A percentile compares a stretch with the other conserved stretches of the same genome.
These are phyloP conservation scores for Hymenochaete sp. DNA, from an alignment of 1,284 basidiomycete genomes.

Conservation along the genomic window DNA sequence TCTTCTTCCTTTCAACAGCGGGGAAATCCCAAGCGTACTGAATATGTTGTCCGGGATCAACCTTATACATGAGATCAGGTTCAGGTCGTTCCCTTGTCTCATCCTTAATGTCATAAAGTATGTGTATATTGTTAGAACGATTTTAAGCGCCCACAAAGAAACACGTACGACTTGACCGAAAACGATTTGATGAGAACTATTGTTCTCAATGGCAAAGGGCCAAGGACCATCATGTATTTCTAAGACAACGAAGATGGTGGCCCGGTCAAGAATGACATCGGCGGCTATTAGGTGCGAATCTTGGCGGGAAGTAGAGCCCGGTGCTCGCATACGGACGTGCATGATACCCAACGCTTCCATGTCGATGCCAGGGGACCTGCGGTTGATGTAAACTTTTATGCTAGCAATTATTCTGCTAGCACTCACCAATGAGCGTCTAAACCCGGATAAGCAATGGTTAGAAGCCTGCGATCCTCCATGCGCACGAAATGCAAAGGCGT, in stretches of 20 bases:
- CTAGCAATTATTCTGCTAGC: slow-evolving; percentile 2
- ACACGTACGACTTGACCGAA: slow-evolving; percentile 69
- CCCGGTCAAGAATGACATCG: slow-evolving; percentile 79
- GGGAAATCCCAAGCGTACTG: slow-evolving; percentile 96
- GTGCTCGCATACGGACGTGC: slow-evolving; percentile 60
- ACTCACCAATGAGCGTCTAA: slow-evolving; percentile 78
- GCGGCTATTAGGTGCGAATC: slow-evolving; percentile 63
- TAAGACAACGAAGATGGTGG: slow-evolving; percentile 84
- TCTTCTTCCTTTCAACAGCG: slow-evolving; percentile 75
- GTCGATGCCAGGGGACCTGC: slow-evolving; percentile 88
- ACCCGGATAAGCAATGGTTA: slow-evolving; percentile 82
- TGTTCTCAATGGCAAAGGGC: slow-evolving; percentile 91
- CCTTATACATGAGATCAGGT: slow-evolving; percentile 38
- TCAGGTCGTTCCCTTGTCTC: slow-evolving; percentile 34
- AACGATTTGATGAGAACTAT: slow-evolving; percentile 65
- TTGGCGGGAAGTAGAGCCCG: slow-evolving; percentile 29
- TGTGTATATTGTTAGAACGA: neutral
- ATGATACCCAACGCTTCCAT: slow-evolving; percentile 86
- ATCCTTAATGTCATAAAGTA: slow-evolving; percentile 41
- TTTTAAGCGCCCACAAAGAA: neutral
- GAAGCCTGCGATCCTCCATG: slow-evolving; percentile 56
- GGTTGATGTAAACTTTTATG: neutral
- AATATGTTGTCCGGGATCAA: slow-evolving; percentile 49
- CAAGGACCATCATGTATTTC: slow-evolving; percentile 64
- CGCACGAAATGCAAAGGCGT: slow-evolving; percentile 66